phyloP scores from a whole-genome alignment of 23 red algal genomes.

The Gracilaria domingensis region DNA sequence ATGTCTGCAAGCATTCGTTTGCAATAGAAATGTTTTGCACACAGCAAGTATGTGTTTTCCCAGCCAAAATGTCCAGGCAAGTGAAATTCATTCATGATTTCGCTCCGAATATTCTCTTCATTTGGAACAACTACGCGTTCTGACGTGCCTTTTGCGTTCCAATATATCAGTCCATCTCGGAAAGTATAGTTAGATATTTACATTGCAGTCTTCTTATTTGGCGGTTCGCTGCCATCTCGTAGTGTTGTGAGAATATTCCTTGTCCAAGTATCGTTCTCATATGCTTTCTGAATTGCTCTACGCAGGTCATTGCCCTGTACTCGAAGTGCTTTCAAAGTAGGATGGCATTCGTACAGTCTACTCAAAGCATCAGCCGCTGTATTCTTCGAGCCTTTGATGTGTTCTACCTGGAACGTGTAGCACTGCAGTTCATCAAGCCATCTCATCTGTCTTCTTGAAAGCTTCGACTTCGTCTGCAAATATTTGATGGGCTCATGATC shows the following conservation, averaged over 20 bases:
- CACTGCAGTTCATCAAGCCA: slow-evolving; percentile 42
- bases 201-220: slow-evolving; percentile 23
- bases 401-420: slow-evolving; percentile 1
- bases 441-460: slow-evolving; percentile 28
- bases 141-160: background rate
- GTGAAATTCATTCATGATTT: slow-evolving; percentile 26
- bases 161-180: slow-evolving; percentile 11
- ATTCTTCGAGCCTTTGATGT: background rate
- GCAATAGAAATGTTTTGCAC: slow-evolving; percentile 29
- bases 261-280: slow-evolving; percentile 6
- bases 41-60: slow-evolving; percentile 48
- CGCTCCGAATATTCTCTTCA: background rate
- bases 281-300: slow-evolving; percentile 13
- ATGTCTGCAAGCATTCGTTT: slow-evolving; percentile 32
- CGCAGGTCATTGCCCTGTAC: background rate
- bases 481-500: slow-evolving; percentile 39
- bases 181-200: slow-evolving; percentile 39
- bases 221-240: background rate
- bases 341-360: background rate
- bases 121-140: slow-evolving; percentile 8
- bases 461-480: slow-evolving; percentile 11
- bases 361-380: too few species aligned
- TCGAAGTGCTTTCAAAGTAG: background rate
- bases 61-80: slow-evolving; percentile 18
- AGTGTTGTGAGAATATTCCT: background rate